phyloP scores from a whole-genome alignment of 306 rosid genomes.

The Dicorynia guianensis region DNA sequence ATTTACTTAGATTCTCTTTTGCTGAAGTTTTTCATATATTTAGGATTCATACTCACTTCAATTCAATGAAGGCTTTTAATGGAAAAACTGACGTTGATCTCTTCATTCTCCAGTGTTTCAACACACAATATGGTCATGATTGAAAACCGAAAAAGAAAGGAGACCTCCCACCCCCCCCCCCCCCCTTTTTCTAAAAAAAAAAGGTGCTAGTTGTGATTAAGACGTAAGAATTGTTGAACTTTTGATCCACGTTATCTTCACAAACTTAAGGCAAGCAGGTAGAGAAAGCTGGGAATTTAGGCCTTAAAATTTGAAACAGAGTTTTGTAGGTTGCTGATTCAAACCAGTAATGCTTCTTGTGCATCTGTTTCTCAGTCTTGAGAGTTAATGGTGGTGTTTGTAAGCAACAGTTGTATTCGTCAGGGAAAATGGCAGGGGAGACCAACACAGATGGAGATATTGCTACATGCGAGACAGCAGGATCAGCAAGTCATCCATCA shows the following conservation, averaged over 20 bases:
- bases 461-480: constrained; percentile 36
- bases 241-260: not conserved
- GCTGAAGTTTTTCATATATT: constrained; percentile 16
- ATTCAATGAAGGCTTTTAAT: not conserved
- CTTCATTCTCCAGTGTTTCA: not conserved
- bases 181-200: too few relatives aligned
- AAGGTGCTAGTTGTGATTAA: too few relatives aligned
- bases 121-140: not conserved
- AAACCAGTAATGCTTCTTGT: constrained; percentile 35
- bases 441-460: constrained; percentile 42
- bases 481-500: constrained; percentile 43
- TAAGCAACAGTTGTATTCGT: constrained; percentile 10
- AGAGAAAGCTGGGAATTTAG: not conserved
- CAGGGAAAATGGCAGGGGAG: constrained; percentile 48
- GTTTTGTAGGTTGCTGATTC: not conserved
- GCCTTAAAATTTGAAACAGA: not conserved
- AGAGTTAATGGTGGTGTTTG: constrained; percentile 3
- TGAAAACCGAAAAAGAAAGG: not conserved
- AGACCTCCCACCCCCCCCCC: not conserved
- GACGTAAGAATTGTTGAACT: not conserved
- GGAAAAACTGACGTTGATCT: not conserved
- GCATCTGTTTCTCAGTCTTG: constrained; percentile 6
- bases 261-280: not conserved
- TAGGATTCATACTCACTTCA: not conserved
- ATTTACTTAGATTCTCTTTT: too few relatives aligned